These are phyloP conservation scores for Backusella parvicylindrica DNA, from an alignment of 192 early-diverging fungal species.

Conservation along the genomic window DNA sequence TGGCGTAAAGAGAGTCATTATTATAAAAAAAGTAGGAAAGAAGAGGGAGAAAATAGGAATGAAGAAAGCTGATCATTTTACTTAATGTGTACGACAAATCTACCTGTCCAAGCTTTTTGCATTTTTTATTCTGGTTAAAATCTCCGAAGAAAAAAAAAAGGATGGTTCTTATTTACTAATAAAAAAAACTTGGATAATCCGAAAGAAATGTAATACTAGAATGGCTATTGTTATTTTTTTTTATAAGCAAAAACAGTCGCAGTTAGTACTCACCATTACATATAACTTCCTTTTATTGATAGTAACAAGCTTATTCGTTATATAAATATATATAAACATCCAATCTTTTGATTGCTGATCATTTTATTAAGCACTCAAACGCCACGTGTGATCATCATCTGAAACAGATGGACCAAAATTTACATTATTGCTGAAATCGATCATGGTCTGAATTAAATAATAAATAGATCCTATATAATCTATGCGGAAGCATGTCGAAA, in stretches of 20 bases:
- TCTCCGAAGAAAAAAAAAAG: not conserved
- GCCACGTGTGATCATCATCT: not conserved
- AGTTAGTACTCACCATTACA: not conserved
- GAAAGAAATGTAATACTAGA: not conserved
- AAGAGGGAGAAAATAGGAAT: not conserved
- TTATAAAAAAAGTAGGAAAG: not conserved
- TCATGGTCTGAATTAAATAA: not conserved
- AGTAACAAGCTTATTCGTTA: not conserved
- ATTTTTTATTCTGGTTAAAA: not conserved
- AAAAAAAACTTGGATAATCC: not conserved
- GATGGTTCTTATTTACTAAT: not conserved
- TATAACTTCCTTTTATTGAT: not conserved
- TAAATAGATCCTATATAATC: not conserved
- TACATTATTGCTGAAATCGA: not conserved
- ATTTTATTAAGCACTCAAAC: not conserved
- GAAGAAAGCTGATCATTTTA: not conserved
- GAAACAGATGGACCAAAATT: not conserved
- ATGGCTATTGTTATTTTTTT: not conserved
- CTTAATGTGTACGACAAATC: not conserved
- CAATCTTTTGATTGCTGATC: not conserved
- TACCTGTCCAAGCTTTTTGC: not conserved
- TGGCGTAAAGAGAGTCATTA: slow-evolving; percentile 6
- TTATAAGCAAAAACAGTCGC: not conserved
- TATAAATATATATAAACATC: not conserved
- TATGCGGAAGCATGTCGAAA: not conserved